Evolutionary conservation across 441 rosid species (phyloP).

Genomic region (Populus hybrid): DNA sequence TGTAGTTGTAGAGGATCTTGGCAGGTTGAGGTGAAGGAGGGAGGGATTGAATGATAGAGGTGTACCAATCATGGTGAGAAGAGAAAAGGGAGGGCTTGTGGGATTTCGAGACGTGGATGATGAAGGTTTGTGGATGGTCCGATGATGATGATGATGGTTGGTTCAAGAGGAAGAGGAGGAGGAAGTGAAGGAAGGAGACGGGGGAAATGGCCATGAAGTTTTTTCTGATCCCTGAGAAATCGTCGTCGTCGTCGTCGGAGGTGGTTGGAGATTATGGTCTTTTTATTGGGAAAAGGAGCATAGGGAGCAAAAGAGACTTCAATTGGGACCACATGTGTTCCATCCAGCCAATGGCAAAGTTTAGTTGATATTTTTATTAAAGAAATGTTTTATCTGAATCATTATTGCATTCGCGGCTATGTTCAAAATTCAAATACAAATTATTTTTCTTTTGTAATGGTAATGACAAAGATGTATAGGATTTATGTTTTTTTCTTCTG

Average conservation of each 20-base stretch:
- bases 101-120: conserved; percentile 57
- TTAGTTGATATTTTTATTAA: no score
- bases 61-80: conserved; percentile 54
- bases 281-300: no score
- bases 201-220: conserved; percentile 43
- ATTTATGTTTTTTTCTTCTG: no score
- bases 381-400: no score
- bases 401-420: no score
- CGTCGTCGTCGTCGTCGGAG: conserved; percentile 7
- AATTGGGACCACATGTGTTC: no score
- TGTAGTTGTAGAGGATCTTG: conserved; percentile 61
- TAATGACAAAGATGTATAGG: no score
- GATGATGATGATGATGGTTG: conserved; percentile 22
- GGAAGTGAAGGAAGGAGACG: conserved; percentile 20
- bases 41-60: conserved; percentile 53
- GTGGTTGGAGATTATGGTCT: background rate
- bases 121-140: conserved; percentile 45
- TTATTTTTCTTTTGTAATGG: no score
- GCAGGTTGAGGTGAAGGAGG: conserved; percentile 45
- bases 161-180: conserved; percentile 17
- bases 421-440: no score
- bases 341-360: no score
- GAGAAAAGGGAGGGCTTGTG: conserved; percentile 59
- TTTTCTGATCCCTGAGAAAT: conserved; percentile 22
- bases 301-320: no score